phyloP scores from a whole-genome alignment of 768 basidiomycete species.

The Hirschioporus abietinus region DNA sequence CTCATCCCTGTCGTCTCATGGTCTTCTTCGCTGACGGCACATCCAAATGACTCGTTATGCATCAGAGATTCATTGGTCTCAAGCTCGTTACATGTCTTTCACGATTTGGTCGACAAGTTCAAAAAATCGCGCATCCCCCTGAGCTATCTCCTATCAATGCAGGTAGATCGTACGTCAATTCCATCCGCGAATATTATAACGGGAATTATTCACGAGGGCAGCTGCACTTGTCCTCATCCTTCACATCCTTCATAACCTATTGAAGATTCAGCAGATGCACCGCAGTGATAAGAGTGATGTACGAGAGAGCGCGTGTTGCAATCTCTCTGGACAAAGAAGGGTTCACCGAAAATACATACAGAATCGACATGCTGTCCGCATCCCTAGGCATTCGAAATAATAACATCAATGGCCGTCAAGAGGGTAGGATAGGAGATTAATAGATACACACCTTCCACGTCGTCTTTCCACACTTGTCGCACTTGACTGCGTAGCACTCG shows the following conservation, averaged over 20 bases:
- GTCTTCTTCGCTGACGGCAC: too few relatives aligned
- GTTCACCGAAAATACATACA: conserved; percentile 9
- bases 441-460: conserved; percentile 58
- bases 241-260: conserved; percentile 45
- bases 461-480: conserved; percentile 58
- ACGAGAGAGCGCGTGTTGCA: neutral
- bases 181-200: neutral
- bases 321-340: too few relatives aligned
- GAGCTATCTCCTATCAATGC: neutral
- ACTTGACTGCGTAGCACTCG: conserved; percentile 52
- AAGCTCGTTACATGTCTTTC: too few relatives aligned
- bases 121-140: neutral
- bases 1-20: too few relatives aligned
- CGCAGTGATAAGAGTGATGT: neutral
- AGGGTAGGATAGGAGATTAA: conserved; percentile 17
- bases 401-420: neutral
- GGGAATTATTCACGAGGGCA: conserved; percentile 28
- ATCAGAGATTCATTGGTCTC: too few relatives aligned
- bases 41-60: too few relatives aligned
- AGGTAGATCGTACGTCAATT: neutral
- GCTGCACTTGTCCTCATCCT: conserved; percentile 44
- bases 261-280: conserved; percentile 11
- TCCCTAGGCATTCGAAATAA: conserved; percentile 12
- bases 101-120: neutral
- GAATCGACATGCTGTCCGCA: conserved; percentile 17